phyloP scores from a whole-genome alignment of 208 protist genomes.

The Trypanosoma melophagium region DNA sequence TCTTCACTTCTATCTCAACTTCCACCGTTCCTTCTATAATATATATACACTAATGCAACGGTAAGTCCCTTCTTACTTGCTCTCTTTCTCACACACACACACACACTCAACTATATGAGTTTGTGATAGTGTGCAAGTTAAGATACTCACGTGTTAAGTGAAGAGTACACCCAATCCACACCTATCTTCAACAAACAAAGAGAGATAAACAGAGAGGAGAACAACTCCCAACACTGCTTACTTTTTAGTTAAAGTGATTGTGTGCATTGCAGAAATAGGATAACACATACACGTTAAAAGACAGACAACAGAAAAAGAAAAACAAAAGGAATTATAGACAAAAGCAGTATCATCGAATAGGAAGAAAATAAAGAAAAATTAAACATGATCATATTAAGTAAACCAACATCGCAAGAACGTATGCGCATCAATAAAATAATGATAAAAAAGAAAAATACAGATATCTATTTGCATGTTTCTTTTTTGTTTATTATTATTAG shows the following conservation, averaged over 20 bases:
- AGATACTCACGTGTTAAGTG: not conserved
- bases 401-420: too few species aligned
- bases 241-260: too few species aligned
- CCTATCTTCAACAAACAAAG: not conserved
- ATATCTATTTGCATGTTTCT: slow-evolving; percentile 6
- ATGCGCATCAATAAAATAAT: too few species aligned
- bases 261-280: not conserved
- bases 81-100: not conserved
- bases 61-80: not conserved
- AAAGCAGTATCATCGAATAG: not conserved
- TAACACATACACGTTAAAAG: not conserved
- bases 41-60: not conserved
- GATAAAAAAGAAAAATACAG: slow-evolving; percentile 12
- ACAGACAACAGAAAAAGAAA: slow-evolving; percentile 7
- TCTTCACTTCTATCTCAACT: not conserved
- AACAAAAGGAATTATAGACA: not conserved
- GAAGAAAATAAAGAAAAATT: slow-evolving; percentile 8
- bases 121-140: not conserved
- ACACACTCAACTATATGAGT: not conserved
- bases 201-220: slow-evolving; percentile 2
- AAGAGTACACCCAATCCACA: not conserved
- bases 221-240: not conserved
- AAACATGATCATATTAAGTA: too few species aligned
- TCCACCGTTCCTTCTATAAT: not conserved
- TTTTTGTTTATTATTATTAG: not conserved